Evolutionary conservation across 306 rosid genomes (phyloP), one percentile per base, ranked within the genome.

Genomic region (Prunus mira): DNA sequence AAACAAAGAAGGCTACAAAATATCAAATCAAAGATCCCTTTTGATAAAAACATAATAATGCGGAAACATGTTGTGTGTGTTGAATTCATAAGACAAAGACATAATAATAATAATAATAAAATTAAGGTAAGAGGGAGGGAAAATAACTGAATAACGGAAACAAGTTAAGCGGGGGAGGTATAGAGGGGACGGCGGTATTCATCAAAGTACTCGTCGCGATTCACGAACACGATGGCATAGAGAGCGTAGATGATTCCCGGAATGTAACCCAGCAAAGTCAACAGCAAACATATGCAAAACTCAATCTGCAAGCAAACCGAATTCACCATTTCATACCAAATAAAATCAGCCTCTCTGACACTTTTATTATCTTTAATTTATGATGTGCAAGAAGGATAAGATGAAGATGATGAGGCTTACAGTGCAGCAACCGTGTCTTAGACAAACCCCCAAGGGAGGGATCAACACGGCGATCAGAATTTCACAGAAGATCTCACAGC

Each of bases 181-280:
- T 90, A 95, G 15, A 95, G 93, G 51, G 99, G 98, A 65, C 93
- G 96, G 71, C 99, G 88, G 75, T 71, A 80, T 54, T 95, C 99
- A 74, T 90, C 93, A 46, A 92, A 95, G 84, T 81, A 95, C 78
- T 89, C 86, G n/a, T 95, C 97, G 75, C 99, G 99, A 84, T 95
- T 89, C 41, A 90, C 71, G 67, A 89, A 88, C 49, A 90, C 76
- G 65, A 95, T 90, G 20, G 88, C 93, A 77, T 95, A 95, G 13
- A 95, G 88, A 8, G 99, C 99, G 85, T 95, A 95, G 47, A 95
- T 90, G 12, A 95, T 95, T 69, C 99, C 97, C 20, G 99, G 97
- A 52, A 95, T 9, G 82, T 95, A 95, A 25, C 99, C 99, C 13
- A 95, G 86, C 9, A 91, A 66, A 5, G 99, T 95, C 78, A 95